phyloP scores from a whole-genome alignment of 306 rosid genomes.

The Clitoria ternatea region DNA sequence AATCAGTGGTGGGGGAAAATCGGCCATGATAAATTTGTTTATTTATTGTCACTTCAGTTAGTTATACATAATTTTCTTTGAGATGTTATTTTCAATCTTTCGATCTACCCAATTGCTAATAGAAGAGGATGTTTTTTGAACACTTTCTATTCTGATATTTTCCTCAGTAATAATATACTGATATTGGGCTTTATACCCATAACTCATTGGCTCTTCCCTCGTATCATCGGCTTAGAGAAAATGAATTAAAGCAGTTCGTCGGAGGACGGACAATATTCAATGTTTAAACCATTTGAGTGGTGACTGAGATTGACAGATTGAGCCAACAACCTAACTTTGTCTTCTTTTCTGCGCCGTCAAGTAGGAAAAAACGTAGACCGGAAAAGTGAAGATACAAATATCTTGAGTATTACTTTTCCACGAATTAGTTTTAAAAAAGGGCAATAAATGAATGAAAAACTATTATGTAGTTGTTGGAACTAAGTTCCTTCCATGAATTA shows the following conservation, averaged over 20 bases:
- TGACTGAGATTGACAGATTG: not conserved
- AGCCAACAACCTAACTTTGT: slow-evolving; percentile 17
- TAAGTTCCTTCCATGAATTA: no score
- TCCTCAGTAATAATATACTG: no score
- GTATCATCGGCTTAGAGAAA: not conserved
- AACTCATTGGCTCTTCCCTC: not conserved
- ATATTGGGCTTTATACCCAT: not conserved
- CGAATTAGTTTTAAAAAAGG: no score
- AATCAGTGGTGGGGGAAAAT: not conserved
- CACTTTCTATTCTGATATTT: not conserved
- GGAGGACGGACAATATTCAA: not conserved
- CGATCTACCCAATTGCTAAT: not conserved
- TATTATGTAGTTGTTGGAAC: no score
- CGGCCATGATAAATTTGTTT: not conserved
- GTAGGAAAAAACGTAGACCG: not conserved
- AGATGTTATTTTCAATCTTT: not conserved
- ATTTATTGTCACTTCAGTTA: not conserved
- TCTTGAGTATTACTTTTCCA: not conserved
- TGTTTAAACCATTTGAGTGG: not conserved
- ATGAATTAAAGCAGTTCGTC: not conserved
- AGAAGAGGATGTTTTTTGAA: not conserved
- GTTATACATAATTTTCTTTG: slow-evolving; percentile 19
- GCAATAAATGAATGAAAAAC: not conserved
- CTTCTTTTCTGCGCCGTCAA: not conserved
- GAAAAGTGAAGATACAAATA: not conserved